These are phyloP conservation scores for Yamadazyma siamensis DNA, from an alignment of 1,139 yeast genomes.

Conservation along the genomic window DNA sequence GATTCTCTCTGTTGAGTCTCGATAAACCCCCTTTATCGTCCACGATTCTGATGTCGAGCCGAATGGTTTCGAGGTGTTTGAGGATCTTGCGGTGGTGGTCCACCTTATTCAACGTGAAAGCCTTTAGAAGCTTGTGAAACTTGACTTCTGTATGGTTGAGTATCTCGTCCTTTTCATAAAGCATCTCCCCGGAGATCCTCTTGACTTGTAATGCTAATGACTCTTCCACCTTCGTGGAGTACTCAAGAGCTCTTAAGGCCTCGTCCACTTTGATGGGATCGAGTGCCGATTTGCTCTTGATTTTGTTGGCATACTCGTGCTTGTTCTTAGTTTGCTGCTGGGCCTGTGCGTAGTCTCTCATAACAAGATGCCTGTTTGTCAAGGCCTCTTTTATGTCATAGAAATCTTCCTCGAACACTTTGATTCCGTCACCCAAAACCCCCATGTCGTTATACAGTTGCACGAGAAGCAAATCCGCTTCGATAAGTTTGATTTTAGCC, in stretches of 20 bases:
- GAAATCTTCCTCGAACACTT: slow-evolving; percentile 64
- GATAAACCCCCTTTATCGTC: slow-evolving; percentile 82
- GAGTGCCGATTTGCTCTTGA: slow-evolving; percentile 70
- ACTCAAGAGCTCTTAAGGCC: slow-evolving; percentile 75
- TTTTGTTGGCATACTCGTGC: slow-evolving; percentile 70
- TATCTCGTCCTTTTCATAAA: slow-evolving; percentile 64
- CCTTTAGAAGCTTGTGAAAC: slow-evolving; percentile 52
- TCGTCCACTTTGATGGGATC: slow-evolving; percentile 91
- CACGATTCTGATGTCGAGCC: slow-evolving; percentile 71
- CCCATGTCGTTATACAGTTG: slow-evolving; percentile 76
- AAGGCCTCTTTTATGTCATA: slow-evolving; percentile 88
- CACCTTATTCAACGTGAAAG: slow-evolving; percentile 66
- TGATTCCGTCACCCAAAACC: slow-evolving; percentile 72
- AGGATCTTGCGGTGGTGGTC: slow-evolving; percentile 85
- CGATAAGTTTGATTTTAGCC: slow-evolving; percentile 61
- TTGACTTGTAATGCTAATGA: slow-evolving; percentile 71
- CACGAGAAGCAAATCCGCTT: slow-evolving; percentile 75
- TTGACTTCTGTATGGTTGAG: slow-evolving; percentile 54
- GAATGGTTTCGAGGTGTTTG: slow-evolving; percentile 68
- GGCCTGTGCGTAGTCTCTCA: slow-evolving; percentile 83
- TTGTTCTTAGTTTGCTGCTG: slow-evolving; percentile 69
- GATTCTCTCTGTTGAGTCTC: slow-evolving; percentile 72
- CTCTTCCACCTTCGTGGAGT: slow-evolving; percentile 76
- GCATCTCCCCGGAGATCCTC: slow-evolving; percentile 82
- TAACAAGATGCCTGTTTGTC: slow-evolving; percentile 85